phyloP scores from a whole-genome alignment of 495 filamentous ascomycete genomes.

The Elasticomyces elasticus region DNA sequence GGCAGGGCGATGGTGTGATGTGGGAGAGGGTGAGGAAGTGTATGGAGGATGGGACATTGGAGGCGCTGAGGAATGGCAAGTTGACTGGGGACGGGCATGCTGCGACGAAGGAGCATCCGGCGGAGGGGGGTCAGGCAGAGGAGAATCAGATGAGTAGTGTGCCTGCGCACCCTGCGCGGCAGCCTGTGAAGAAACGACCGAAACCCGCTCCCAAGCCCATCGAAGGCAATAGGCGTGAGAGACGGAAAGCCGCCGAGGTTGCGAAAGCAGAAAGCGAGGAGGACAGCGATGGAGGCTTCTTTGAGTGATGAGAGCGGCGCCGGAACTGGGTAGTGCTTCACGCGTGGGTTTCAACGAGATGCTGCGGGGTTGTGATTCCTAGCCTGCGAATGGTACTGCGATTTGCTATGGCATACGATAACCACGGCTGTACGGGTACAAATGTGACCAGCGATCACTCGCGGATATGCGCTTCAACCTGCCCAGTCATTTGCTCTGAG shows the following conservation, averaged over 20 bases:
- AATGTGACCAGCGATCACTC: no score
- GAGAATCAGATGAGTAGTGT: background rate
- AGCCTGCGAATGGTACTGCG: no score
- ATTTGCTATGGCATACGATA: no score
- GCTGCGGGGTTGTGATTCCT: no score
- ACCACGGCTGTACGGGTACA: no score
- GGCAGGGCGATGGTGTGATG: slow-evolving; percentile 45
- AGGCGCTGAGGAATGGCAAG: slow-evolving; percentile 39
- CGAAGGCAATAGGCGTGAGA: background rate
- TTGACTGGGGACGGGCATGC: slow-evolving; percentile 14
- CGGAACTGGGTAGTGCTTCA: no score
- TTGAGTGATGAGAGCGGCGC: no score
- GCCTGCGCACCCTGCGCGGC: background rate
- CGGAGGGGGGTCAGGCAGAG: no score
- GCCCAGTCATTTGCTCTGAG: no score
- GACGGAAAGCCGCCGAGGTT: background rate
- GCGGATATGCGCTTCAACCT: no score
- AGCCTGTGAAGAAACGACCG: background rate
- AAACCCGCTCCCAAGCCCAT: background rate
- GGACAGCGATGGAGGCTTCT: slow-evolving; percentile 12
- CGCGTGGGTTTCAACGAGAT: no score
- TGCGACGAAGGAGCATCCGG: background rate
- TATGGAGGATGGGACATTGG: slow-evolving; percentile 54
- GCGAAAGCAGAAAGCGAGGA: slow-evolving; percentile 5
- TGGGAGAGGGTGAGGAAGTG: slow-evolving; percentile 61